Evolutionary conservation across 352 stramenopile genomes (phyloP).

Genomic region (Phytophthora niederhauseri): DNA sequence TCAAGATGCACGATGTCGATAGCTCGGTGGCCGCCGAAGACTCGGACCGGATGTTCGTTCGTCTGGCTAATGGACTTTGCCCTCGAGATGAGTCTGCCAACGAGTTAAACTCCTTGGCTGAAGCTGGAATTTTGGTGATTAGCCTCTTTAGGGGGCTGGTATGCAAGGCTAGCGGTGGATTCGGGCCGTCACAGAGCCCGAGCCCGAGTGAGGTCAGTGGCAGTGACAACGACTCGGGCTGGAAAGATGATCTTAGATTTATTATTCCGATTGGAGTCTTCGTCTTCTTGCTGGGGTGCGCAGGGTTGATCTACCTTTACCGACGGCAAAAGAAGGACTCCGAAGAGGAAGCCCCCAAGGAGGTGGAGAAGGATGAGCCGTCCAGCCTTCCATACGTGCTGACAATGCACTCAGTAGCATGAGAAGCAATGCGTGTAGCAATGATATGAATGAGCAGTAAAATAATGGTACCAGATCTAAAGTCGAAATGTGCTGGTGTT

Average conservation of each 20-base stretch:
- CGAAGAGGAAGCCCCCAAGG: constrained; percentile 41
- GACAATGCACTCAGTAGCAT: constrained; percentile 29
- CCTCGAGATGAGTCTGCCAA: constrained; percentile 26
- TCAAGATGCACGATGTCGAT: constrained; percentile 26
- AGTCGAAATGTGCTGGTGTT: neutral
- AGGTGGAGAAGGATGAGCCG: constrained; percentile 54
- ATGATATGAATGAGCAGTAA: neutral
- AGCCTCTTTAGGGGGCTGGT: constrained; percentile 26
- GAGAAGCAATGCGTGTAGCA: neutral
- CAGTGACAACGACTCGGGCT: constrained; percentile 10
- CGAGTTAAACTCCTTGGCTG: neutral
- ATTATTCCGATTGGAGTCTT: constrained; percentile 48
- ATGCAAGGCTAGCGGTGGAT: constrained; percentile 21
- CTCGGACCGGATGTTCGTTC: constrained; percentile 41
- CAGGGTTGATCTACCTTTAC: constrained; percentile 46
- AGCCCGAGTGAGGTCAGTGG: constrained; percentile 6
- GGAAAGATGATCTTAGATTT: constrained; percentile 32
- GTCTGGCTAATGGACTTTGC: constrained; percentile 29
- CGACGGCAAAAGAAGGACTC: constrained; percentile 45
- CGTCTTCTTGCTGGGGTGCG: constrained; percentile 55
- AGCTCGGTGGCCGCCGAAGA: constrained; percentile 13
- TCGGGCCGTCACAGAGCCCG: neutral
- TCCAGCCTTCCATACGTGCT: constrained; percentile 63
- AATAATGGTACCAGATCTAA: neutral
- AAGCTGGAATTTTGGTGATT: constrained; percentile 18